Conservation (phyloP, 163 green algal genomes). For the Picocystis sp. region DNA sequence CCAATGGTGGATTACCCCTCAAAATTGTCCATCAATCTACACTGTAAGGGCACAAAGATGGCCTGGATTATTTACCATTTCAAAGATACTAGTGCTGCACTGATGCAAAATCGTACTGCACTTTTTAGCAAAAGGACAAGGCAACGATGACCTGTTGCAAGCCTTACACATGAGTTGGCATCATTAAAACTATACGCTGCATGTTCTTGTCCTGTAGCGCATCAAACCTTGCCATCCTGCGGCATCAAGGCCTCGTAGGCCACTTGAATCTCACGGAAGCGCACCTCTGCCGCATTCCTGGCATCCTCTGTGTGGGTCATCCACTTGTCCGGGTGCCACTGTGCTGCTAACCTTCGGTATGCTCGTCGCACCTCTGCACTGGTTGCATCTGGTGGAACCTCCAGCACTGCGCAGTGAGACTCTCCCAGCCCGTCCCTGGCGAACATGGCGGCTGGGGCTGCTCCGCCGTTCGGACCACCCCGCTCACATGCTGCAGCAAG, state of each 20-base stretch:
- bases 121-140: too few relatives aligned
- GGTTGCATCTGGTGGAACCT: neutral
- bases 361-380: neutral
- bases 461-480: neutral
- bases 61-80: too few relatives aligned
- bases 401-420: conserved; percentile 3
- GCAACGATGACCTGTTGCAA: too few relatives aligned
- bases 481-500: neutral
- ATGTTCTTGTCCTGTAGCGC: too few relatives aligned
- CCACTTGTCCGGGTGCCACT: conserved; percentile 7
- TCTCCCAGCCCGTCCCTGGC: neutral
- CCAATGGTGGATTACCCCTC: too few relatives aligned
- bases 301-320: conserved; percentile 2
- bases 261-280: conserved; percentile 4
- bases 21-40: too few relatives aligned
- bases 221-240: too few relatives aligned
- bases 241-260: conserved; percentile 1
- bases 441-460: neutral
- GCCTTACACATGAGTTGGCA: too few relatives aligned
- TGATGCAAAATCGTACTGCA: too few relatives aligned
- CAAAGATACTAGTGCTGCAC: too few relatives aligned
- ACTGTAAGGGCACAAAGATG: too few relatives aligned
- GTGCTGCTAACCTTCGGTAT: neutral
- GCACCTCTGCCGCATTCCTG: neutral
- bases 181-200: too few relatives aligned